phyloP scores from a whole-genome alignment of 2,329 filamentous ascomycete species.

The Stachybotrys chlorohalonatus region DNA sequence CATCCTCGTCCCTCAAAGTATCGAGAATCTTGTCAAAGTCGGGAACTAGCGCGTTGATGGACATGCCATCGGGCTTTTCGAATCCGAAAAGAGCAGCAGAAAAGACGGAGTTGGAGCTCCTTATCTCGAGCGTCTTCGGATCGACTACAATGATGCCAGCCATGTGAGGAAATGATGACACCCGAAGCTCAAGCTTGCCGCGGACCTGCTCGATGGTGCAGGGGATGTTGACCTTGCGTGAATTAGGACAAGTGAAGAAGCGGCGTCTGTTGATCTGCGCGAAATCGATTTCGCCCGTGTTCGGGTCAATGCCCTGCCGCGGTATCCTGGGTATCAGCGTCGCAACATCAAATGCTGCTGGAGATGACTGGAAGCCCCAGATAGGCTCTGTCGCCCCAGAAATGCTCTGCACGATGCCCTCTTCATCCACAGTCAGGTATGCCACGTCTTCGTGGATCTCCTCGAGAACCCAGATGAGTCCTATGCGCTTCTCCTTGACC shows the following conservation, averaged over 20 bases:
- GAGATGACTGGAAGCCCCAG: conserved; percentile 66
- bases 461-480: conserved; percentile 94
- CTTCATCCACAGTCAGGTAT: conserved; percentile 65
- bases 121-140: conserved; percentile 68
- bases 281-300: conserved; percentile 68
- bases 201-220: conserved; percentile 68
- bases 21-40: conserved; percentile 77
- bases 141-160: conserved; percentile 91
- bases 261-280: conserved; percentile 61
- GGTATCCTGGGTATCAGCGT: conserved; percentile 76
- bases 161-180: conserved; percentile 95
- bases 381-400: conserved; percentile 75
- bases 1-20: conserved; percentile 79
- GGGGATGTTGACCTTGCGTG: conserved; percentile 71
- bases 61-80: conserved; percentile 70
- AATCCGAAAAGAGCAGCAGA: conserved; percentile 87
- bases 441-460: conserved; percentile 95
- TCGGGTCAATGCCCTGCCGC: conserved; percentile 60
- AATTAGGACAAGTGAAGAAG: conserved; percentile 79
- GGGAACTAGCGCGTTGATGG: conserved; percentile 74
- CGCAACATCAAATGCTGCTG: conserved; percentile 64
- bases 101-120: conserved; percentile 92
- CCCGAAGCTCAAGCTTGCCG: conserved; percentile 61
- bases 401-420: conserved; percentile 61
- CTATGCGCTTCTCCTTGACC: conserved; percentile 95